These are phyloP conservation scores for Heterobasidion occidentale DNA, from an alignment of 1,284 basidiomycete genomes.

Conservation along the genomic window DNA sequence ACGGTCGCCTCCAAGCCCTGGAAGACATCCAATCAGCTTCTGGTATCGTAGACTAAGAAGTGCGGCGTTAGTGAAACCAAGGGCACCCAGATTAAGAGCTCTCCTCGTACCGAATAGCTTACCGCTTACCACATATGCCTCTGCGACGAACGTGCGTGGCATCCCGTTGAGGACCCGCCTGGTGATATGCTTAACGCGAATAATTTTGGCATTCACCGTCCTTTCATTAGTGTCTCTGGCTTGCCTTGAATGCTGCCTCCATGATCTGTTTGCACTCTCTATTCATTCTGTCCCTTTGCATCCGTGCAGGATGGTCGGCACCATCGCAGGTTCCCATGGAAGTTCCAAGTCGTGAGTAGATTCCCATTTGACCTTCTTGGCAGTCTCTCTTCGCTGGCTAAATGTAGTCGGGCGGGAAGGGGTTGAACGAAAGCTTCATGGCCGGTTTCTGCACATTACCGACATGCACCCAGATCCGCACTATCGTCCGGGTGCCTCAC, in stretches of 20 bases:
- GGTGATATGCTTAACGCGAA: not conserved
- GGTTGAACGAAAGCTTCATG: constrained; percentile 43
- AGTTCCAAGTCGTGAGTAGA: constrained; percentile 12
- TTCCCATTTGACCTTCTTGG: not conserved
- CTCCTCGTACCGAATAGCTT: no score
- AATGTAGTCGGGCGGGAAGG: not conserved
- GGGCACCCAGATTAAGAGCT: no score
- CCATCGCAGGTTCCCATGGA: constrained; percentile 17
- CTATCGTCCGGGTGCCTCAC: constrained; percentile 42
- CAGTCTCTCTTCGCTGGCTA: not conserved
- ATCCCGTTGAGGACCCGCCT: not conserved
- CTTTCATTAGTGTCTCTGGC: not conserved
- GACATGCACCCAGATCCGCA: constrained; percentile 77
- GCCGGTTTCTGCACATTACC: constrained; percentile 72
- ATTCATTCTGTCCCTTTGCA: constrained; percentile 9
- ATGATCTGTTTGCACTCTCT: constrained; percentile 12
- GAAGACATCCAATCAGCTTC: no score
- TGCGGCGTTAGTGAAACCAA: no score
- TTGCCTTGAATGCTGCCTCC: constrained; percentile 1
- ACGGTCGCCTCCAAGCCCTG: no score
- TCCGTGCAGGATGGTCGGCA: constrained; percentile 5
- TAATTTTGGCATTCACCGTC: not conserved
- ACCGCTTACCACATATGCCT: not conserved
- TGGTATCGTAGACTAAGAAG: no score
- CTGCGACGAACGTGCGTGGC: not conserved